Conservation (phyloP, 2,329 filamentous ascomycete species). For the Rosellinia necatrix region DNA sequence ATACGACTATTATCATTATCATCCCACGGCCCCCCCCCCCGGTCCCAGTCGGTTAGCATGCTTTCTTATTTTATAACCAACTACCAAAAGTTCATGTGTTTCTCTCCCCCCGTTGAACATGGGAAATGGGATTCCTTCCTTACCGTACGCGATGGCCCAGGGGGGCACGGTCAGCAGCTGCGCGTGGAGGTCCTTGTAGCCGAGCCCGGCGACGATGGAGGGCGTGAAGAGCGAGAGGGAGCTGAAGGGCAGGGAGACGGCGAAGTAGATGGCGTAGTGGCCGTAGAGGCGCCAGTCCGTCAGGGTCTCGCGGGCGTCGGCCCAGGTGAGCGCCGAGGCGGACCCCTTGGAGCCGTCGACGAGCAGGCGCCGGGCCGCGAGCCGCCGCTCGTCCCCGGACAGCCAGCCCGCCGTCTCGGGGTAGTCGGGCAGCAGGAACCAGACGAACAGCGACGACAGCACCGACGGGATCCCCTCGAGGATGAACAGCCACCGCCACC, state of each 20-base stretch:
- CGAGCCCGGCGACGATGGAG: constrained; percentile 58
- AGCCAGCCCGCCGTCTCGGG: constrained; percentile 69
- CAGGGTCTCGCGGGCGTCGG: constrained; percentile 70
- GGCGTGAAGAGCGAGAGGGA: constrained; percentile 53
- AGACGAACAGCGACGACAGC: constrained; percentile 59
- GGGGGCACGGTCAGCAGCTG: constrained; percentile 72
- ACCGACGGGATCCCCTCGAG: constrained; percentile 49
- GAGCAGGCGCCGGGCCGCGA: constrained; percentile 53
- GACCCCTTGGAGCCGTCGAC: constrained; percentile 58
- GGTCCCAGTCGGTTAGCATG: no score
- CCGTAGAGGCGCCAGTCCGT: constrained; percentile 72
- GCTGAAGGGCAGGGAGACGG: constrained; percentile 43
- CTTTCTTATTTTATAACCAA: no score
- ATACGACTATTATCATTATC: constrained; percentile 37
- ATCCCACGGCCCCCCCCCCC: no score
- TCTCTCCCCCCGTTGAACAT: no score
- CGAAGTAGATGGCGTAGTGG: constrained; percentile 59
- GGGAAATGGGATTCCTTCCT: no score
- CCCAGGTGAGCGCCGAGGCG: constrained; percentile 66
- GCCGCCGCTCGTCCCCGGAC: constrained; percentile 60
- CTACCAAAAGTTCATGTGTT: no score
- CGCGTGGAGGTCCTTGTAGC: constrained; percentile 49
- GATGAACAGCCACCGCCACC: constrained; percentile 74
- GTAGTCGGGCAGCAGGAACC: constrained; percentile 67
- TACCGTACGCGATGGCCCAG: constrained; percentile 58